Base-by-base conservation (phyloP, 2,329 filamentous ascomycete genomes). In the Sporothrix schenckii region DNA sequence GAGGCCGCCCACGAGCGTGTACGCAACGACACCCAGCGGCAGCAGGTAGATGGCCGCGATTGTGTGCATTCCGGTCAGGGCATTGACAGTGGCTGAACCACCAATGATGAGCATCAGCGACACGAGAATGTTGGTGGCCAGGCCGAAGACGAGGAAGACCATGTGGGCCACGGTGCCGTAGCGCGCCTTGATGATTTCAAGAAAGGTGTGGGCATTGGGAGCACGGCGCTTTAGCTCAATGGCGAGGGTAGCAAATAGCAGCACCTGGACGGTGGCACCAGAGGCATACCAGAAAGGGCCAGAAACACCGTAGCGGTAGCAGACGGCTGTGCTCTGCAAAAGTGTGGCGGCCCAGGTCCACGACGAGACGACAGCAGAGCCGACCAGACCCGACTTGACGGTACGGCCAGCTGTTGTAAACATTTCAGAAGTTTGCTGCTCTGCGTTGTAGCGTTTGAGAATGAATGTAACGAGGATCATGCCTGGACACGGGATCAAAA, bases 311-410 rank as follows among this genome's bases (percentile, higher is more conserved):
- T 94, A 94, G 73, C 88, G 84, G 79, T 97, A 97, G 72, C 92
- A 92, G 21, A 97, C 91, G n/a, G 89, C 87, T 0, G 91, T 90
- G 1, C 88, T 91, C 77, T 95, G 92, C 2, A 95, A 84, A 1
- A 94, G 83, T 0, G 92, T 95, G 27, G 92, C 93, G 0, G 92
- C 93, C 93, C 93, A 97, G 0, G 93, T 97, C 93, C 94, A 97
- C 5, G 91, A 93, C 19, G 91, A 94, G 3, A 97, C 92, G n/a
- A 97, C 93, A 19, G 93, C 93, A 5, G 92, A 92, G 13, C 92
- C 92, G 0, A 97, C 92, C 16, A 97, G 84, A 56, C 93, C 94
- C 10, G 92, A 93, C 78, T 97, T 97, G 74, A 97, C 92, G 1
- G 92, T 93, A 72, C 94, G 86, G 21, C 93, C 93, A 66, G 93